phyloP scores from a whole-genome alignment of 805 yeast genomes.

The Isabelozyma heimii region DNA sequence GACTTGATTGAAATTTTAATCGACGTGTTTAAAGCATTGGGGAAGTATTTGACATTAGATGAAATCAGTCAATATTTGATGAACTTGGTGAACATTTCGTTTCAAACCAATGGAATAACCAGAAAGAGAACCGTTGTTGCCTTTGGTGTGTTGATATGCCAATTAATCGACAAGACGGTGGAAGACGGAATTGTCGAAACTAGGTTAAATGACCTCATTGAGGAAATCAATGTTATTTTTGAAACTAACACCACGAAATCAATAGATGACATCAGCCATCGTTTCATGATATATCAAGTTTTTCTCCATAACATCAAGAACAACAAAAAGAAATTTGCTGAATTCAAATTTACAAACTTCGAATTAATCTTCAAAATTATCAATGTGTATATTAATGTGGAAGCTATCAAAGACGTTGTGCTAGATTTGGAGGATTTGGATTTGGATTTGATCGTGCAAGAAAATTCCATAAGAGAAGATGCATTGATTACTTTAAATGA shows the following conservation, averaged over 20 bases:
- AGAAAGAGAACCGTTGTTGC: conserved; percentile 51
- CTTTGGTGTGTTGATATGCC: conserved; percentile 37
- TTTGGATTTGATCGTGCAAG: conserved; percentile 39
- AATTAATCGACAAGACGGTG: conserved; percentile 16
- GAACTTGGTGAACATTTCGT: conserved; percentile 35
- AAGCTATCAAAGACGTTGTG: conserved; percentile 11
- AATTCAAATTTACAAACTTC: conserved; percentile 2
- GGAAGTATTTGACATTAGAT: conserved; percentile 32
- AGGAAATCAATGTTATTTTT: conserved; percentile 7
- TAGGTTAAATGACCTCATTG: conserved; percentile 13
- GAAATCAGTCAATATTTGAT: conserved; percentile 29
- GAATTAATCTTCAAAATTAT: conserved; percentile 15
- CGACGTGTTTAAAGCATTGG: conserved; percentile 52
- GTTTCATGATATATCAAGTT: conserved; percentile 10
- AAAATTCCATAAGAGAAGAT: conserved; percentile 51
- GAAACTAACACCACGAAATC: conserved; percentile 1
- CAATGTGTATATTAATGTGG: conserved; percentile 17
- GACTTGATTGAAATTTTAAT: conserved; percentile 62
- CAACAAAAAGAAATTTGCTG: conserved; percentile 2
- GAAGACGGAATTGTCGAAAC: conserved; percentile 1
- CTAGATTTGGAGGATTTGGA: conserved; percentile 35
- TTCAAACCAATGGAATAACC: conserved; percentile 40
- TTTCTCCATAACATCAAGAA: conserved; percentile 8
- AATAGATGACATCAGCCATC: neutral
- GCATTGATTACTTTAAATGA: conserved; percentile 43